Conservation (phyloP, 2,329 filamentous ascomycete genomes). For the Phaeoacremonium minimum region DNA sequence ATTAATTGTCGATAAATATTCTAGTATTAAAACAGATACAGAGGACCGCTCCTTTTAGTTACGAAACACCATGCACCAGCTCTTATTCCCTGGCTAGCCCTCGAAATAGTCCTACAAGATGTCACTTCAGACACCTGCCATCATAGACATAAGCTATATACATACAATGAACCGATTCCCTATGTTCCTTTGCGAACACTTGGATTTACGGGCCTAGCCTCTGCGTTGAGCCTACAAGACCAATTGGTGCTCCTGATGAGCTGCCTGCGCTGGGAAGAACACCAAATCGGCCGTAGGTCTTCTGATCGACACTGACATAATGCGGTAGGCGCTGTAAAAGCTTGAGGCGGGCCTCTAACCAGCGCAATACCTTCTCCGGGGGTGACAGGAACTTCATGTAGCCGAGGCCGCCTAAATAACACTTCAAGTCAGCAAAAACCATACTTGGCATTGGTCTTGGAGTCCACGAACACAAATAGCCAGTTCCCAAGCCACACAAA, state of each 20-base stretch:
- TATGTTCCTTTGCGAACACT: background rate
- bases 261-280: slow-evolving; percentile 56
- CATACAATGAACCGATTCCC: slow-evolving; percentile 6
- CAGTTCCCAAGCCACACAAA: slow-evolving; percentile 73
- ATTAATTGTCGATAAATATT: too few species aligned
- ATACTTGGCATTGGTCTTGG: too few species aligned
- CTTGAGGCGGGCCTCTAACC: slow-evolving; percentile 85
- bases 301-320: slow-evolving; percentile 92
- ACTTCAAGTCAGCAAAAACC: background rate
- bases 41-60: too few species aligned
- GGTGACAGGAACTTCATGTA: slow-evolving; percentile 88
- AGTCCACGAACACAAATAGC: slow-evolving; percentile 83
- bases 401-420: slow-evolving; percentile 66
- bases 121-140: too few species aligned
- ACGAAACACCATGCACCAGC: too few species aligned
- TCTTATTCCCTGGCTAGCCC: too few species aligned
- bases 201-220: slow-evolving; percentile 66
- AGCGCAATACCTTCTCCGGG: slow-evolving; percentile 81
- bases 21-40: too few species aligned
- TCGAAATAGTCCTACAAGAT: too few species aligned
- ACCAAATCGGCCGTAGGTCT: slow-evolving; percentile 90
- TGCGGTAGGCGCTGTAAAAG: slow-evolving; percentile 79
- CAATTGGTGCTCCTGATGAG: slow-evolving; percentile 44
- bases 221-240: slow-evolving; percentile 61
- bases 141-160: slow-evolving; percentile 1